These are phyloP conservation scores for Jaapia argillacea DNA, from an alignment of 768 basidiomycete species.

Conservation along the genomic window DNA sequence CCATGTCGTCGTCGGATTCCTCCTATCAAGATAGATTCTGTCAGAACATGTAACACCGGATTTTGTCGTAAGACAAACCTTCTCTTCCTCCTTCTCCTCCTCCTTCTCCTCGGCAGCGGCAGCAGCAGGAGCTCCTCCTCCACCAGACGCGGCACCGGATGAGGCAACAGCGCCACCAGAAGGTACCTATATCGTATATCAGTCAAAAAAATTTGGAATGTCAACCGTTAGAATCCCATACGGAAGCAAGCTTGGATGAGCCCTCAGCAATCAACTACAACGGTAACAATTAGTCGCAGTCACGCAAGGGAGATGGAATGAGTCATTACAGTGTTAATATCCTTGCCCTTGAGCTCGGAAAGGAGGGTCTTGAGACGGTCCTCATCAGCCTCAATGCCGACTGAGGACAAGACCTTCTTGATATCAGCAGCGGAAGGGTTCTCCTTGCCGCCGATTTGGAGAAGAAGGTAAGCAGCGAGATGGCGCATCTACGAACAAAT, in stretches of 20 bases:
- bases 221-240: constrained; percentile 29
- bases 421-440: constrained; percentile 80
- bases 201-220: constrained; percentile 2
- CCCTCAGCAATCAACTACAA: constrained; percentile 85
- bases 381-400: constrained; percentile 84
- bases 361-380: constrained; percentile 74
- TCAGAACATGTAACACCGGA: neutral
- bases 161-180: constrained; percentile 80
- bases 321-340: constrained; percentile 73
- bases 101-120: constrained; percentile 73
- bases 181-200: constrained; percentile 50
- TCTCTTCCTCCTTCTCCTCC: constrained; percentile 81
- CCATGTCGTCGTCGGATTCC: constrained; percentile 98
- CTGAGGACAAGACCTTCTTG: constrained; percentile 76
- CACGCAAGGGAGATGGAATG: too few relatives aligned
- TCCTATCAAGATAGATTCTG: constrained; percentile 34
- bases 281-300: neutral
- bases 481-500: constrained; percentile 84
- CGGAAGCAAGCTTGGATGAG: constrained; percentile 88
- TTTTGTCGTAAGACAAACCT: constrained; percentile 50
- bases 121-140: constrained; percentile 44
- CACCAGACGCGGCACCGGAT: constrained; percentile 38
- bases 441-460: constrained; percentile 88
- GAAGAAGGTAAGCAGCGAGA: constrained; percentile 95
- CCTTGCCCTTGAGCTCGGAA: constrained; percentile 86